A percentile compares a stretch with the other conserved stretches of the same genome.
Evolutionary conservation across 768 basidiomycete species (phyloP).

Genomic region (Mycena vitilis): DNA sequence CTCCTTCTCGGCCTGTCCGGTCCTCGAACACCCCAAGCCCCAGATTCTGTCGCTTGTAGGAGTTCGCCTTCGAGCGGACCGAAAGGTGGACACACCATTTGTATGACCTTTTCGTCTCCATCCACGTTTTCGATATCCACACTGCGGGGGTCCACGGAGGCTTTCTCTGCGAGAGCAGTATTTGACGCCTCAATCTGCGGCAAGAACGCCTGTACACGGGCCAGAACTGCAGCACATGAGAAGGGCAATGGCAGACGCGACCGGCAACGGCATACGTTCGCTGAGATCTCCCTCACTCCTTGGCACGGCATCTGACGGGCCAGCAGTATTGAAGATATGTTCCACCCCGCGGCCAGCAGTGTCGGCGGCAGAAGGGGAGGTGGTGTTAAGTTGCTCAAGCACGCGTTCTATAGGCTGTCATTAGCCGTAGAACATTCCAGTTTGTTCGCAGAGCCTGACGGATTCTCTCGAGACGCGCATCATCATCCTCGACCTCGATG

Average conservation of each 20-base stretch:
- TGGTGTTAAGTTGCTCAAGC: constrained; percentile 33
- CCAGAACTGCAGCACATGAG: constrained; percentile 50
- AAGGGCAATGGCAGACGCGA: background rate
- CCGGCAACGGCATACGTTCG: constrained; percentile 12
- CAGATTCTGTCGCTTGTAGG: constrained; percentile 46
- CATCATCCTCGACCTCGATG: constrained; percentile 31
- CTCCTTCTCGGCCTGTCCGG: constrained; percentile 16
- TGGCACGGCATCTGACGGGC: background rate
- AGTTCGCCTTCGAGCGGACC: background rate
- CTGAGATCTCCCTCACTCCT: constrained; percentile 9
- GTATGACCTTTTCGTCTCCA: constrained; percentile 51
- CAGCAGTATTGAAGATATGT: constrained; percentile 10
- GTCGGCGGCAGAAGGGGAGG: background rate
- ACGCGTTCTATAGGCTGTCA: constrained; percentile 20
- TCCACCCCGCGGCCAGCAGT: constrained; percentile 9
- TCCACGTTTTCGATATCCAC: constrained; percentile 62
- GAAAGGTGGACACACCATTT: constrained; percentile 51
- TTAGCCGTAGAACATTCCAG: background rate
- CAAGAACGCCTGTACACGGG: constrained; percentile 60
- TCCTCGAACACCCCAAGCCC: constrained; percentile 56
- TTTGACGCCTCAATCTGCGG: constrained; percentile 62
- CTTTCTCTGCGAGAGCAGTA: constrained; percentile 48
- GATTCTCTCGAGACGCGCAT: constrained; percentile 32
- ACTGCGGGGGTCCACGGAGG: constrained; percentile 49
- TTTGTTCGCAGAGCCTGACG: constrained; percentile 16